These are phyloP conservation scores for Podosphaera fusca DNA, from an alignment of 2,329 filamentous ascomycete genomes.

Conservation along the genomic window DNA sequence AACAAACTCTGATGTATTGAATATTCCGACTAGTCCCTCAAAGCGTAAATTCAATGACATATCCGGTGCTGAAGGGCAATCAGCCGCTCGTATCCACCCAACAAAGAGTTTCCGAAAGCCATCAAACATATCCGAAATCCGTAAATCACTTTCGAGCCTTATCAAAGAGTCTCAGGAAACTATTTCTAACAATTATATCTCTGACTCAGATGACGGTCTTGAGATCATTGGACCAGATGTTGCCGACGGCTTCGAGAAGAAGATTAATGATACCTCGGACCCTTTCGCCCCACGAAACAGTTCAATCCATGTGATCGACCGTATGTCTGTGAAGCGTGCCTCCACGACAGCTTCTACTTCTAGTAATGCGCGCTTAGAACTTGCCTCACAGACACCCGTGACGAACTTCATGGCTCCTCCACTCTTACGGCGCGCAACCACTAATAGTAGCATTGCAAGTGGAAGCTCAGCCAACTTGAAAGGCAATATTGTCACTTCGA, in stretches of 20 bases:
- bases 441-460: constrained; percentile 24
- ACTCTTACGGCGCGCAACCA: constrained; percentile 51
- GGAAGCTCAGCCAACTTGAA: constrained; percentile 2
- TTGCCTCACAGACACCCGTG: constrained; percentile 21
- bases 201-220: constrained; percentile 28
- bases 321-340: constrained; percentile 43
- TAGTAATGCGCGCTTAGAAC: constrained; percentile 28
- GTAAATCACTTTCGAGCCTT: constrained; percentile 61
- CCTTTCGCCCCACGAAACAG: constrained; percentile 18
- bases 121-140: constrained; percentile 54
- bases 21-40: constrained; percentile 6
- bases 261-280: constrained; percentile 11
- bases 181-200: constrained; percentile 26
- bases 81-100: constrained; percentile 36
- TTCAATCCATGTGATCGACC: constrained; percentile 38
- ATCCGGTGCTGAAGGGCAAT: constrained; percentile 24
- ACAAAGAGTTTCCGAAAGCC: constrained; percentile 41
- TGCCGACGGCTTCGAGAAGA: constrained; percentile 9
- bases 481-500: neutral
- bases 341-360: constrained; percentile 18
- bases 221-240: constrained; percentile 26
- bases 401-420: constrained; percentile 42
- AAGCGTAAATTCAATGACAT: constrained; percentile 20
- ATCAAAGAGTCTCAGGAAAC: constrained; percentile 42
- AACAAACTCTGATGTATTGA: constrained; percentile 24